A percentile compares a stretch with the other conserved stretches of the same genome.
These are phyloP conservation scores for Micromonas commoda DNA, from an alignment of 139 green algal species.

Conservation along the genomic window DNA sequence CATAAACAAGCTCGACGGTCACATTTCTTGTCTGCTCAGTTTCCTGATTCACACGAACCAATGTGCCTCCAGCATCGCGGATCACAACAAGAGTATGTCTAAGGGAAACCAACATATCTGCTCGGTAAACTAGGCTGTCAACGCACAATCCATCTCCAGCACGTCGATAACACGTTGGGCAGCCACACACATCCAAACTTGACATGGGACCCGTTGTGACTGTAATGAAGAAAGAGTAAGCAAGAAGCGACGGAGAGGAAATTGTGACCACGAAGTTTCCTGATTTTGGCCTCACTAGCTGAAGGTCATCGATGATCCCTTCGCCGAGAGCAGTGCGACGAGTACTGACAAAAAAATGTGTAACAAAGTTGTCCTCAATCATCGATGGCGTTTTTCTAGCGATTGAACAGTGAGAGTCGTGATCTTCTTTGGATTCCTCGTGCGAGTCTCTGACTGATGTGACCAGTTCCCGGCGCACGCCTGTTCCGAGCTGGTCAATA, in stretches of 20 bases:
- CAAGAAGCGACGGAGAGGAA: not conserved
- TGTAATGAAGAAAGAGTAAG: not conserved
- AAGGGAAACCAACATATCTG: not conserved
- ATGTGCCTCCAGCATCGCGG: not conserved
- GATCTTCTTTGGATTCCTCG: not conserved
- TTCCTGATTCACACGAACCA: not conserved
- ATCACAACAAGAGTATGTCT: not conserved
- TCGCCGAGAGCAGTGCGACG: not conserved
- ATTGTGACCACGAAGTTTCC: not conserved
- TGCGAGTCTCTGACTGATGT: not conserved
- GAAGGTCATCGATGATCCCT: not conserved
- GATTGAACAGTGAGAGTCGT: not conserved
- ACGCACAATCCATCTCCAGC: not conserved
- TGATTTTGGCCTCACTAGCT: not conserved
- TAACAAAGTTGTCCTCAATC: no score
- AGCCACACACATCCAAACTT: not conserved
- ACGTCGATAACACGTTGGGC: not conserved
- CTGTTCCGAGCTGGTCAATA: not conserved
- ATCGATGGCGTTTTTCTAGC: not conserved
- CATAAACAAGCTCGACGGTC: not conserved
- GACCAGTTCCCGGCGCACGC: not conserved
- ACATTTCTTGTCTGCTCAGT: not conserved
- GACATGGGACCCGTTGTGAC: not conserved
- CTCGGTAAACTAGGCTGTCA: not conserved
- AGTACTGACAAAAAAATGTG: not conserved